Conservation (phyloP, 306 rosid genomes). For the Gynostemma pentaphyllum region DNA sequence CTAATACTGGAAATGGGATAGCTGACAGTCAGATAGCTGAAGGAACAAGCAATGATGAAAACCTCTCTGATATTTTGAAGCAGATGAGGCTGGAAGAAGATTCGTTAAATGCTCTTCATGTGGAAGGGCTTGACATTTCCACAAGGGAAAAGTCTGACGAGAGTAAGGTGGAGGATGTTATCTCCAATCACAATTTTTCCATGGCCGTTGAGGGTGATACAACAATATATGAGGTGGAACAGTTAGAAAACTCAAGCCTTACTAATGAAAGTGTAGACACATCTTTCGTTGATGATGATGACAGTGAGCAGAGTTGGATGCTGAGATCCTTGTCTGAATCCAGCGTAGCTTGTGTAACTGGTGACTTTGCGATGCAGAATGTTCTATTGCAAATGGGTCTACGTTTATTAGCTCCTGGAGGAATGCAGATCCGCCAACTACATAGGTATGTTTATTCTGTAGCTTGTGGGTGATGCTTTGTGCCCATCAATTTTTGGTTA, state of each 20-base stretch:
- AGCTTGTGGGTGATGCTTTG: background rate
- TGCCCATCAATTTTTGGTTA: background rate
- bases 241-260: conserved; percentile 44
- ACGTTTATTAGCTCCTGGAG: conserved; percentile 88
- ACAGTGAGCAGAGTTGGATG: conserved; percentile 86
- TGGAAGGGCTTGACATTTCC: conserved; percentile 12
- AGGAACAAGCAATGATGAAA: conserved; percentile 29
- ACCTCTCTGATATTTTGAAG: conserved; percentile 30
- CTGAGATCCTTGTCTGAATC: conserved; percentile 82
- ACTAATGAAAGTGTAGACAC: conserved; percentile 42
- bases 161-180: conserved; percentile 9
- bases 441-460: conserved; percentile 46
- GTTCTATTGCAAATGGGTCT: conserved; percentile 94
- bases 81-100: conserved; percentile 45
- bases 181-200: conserved; percentile 7
- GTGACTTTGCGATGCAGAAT: conserved; percentile 96
- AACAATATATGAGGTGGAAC: conserved; percentile 23
- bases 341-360: conserved; percentile 78
- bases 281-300: conserved; percentile 47
- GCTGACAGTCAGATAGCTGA: conserved; percentile 21
- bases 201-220: conserved; percentile 22
- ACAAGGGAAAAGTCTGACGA: conserved; percentile 12
- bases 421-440: conserved; percentile 70
- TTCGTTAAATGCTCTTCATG: conserved; percentile 24
- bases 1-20: conserved; percentile 13